phyloP scores from a whole-genome alignment of 805 yeast genomes.

The Wickerhamomyces bisporus region DNA sequence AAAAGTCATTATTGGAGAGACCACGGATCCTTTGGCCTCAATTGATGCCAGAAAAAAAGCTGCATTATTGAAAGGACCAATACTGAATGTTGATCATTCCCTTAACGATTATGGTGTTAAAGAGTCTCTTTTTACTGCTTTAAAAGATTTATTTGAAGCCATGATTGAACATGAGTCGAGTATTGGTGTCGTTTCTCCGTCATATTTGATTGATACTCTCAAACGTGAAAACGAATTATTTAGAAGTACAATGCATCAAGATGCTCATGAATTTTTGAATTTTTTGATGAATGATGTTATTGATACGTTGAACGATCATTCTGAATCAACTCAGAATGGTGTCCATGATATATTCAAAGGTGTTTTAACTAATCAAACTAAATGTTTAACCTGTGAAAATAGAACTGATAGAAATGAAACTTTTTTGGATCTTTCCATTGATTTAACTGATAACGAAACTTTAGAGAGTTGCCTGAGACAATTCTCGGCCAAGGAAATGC shows the following conservation, averaged over 20 bases:
- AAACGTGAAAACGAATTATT: conserved; percentile 82
- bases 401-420: conserved; percentile 77
- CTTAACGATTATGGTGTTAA: conserved; percentile 45
- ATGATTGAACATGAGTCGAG: conserved; percentile 66
- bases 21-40: conserved; percentile 31
- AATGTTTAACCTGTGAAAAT: conserved; percentile 85
- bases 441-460: conserved; percentile 69
- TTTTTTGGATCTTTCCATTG: conserved; percentile 82
- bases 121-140: conserved; percentile 52
- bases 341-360: conserved; percentile 81
- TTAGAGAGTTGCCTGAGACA: conserved; percentile 74
- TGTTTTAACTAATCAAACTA: conserved; percentile 75
- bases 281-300: conserved; percentile 75
- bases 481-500: conserved; percentile 80
- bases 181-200: conserved; percentile 84
- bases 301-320: conserved; percentile 28
- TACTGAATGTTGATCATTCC: conserved; percentile 73
- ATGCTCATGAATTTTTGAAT: conserved; percentile 95
- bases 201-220: conserved; percentile 63
- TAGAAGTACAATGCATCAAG: conserved; percentile 93
- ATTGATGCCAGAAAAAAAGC: conserved; percentile 73
- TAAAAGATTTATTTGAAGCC: conserved; percentile 82
- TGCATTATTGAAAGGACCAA: conserved; percentile 77
- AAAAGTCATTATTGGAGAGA: conserved; percentile 14
- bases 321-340: conserved; percentile 34